Percentiles rank a stretch among this genome's conserved stretches.
phyloP scores from a whole-genome alignment of 768 basidiomycete species.

The Pulveroboletus sp. region DNA sequence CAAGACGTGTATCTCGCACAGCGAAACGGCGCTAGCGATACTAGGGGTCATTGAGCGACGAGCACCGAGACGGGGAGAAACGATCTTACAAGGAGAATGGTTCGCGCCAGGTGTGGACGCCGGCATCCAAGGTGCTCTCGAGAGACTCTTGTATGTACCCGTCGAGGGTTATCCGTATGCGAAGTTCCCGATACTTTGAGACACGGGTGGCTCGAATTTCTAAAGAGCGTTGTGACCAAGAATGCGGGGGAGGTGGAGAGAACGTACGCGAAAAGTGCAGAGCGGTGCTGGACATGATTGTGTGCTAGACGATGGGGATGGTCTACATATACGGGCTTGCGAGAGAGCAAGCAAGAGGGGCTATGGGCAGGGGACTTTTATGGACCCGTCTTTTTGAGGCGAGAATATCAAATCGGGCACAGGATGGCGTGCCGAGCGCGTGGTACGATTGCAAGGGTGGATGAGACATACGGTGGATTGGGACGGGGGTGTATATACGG shows the following conservation, averaged over 20 bases:
- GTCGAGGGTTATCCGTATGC: conserved; percentile 25
- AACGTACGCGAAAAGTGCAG: conserved; percentile 27
- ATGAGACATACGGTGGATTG: conserved; percentile 11
- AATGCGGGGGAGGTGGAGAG: neutral
- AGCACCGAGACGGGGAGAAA: neutral
- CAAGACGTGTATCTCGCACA: conserved; percentile 28
- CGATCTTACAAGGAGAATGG: conserved; percentile 27
- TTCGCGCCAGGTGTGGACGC: conserved; percentile 28
- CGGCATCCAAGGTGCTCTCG: conserved; percentile 24
- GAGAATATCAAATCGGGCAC: conserved; percentile 33
- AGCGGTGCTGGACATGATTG: conserved; percentile 18
- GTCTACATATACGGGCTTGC: conserved; percentile 25
- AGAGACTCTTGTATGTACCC: conserved; percentile 28
- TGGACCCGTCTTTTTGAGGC: conserved; percentile 10
- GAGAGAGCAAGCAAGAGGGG: conserved; percentile 28
- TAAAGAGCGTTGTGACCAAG: conserved; percentile 5
- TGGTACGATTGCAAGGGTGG: conserved; percentile 21
- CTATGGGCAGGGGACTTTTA: conserved; percentile 34
- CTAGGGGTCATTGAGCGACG: conserved; percentile 17
- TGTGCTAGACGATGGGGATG: conserved; percentile 8
- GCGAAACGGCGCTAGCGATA: conserved; percentile 17
- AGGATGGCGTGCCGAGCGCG: conserved; percentile 31
- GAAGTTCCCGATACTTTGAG: conserved; percentile 25
- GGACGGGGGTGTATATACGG: conserved; percentile 27
- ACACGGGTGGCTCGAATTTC: conserved; percentile 22